phyloP scores from a whole-genome alignment of 164 flowering plant species.

The Nelumbo lutea region DNA sequence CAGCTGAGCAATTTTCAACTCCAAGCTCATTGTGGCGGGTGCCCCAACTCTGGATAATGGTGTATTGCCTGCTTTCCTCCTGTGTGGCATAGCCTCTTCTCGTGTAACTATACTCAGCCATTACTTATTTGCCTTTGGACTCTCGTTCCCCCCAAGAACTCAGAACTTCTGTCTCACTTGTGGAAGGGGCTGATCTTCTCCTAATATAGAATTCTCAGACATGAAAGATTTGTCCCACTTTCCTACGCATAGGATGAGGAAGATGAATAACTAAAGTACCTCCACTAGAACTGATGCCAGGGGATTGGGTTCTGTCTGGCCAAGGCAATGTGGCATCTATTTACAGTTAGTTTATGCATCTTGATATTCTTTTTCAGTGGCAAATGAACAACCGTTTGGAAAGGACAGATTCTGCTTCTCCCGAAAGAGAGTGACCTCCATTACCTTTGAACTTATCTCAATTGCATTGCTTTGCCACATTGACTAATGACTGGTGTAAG shows the following conservation, averaged over 20 bases:
- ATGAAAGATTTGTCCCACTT: not conserved
- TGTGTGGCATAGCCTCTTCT: conserved; percentile 8
- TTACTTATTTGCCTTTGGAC: not conserved
- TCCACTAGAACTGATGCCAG: not conserved
- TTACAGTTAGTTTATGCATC: no score
- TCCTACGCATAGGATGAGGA: not conserved
- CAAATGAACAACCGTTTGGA: not conserved
- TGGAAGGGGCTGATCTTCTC: conserved; percentile 7
- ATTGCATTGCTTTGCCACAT: not conserved
- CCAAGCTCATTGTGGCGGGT: conserved; percentile 1
- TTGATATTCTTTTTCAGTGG: not conserved
- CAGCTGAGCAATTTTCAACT: conserved; percentile 6
- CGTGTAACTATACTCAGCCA: conserved; percentile 15
- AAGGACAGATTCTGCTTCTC: conserved; percentile 7
- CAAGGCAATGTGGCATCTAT: not conserved
- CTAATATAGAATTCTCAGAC: conserved; percentile 9
- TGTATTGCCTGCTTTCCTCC: conserved; percentile 6
- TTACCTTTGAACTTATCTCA: not conserved
- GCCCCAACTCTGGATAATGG: conserved; percentile 12
- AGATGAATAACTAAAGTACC: not conserved
- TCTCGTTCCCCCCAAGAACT: not conserved
- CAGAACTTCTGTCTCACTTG: not conserved
- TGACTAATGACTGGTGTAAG: not conserved
- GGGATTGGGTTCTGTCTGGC: conserved; percentile 11
- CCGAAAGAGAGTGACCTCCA: not conserved